Evolutionary conservation across 2,329 filamentous ascomycete genomes (phyloP).

Genomic region (Nakataea oryzae): DNA sequence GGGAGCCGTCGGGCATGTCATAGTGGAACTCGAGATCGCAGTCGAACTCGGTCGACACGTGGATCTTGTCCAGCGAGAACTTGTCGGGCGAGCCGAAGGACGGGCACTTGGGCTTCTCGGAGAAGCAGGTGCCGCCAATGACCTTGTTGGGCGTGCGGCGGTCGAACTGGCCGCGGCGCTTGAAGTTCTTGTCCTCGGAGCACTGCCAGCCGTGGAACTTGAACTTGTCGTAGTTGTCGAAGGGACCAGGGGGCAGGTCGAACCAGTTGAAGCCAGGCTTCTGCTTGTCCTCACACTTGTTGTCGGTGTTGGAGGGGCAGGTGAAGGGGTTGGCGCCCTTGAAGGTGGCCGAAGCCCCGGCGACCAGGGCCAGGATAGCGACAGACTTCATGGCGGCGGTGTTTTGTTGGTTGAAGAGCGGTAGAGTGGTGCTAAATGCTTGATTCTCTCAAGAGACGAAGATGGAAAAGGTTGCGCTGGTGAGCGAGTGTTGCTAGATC

Average conservation of each 20-base stretch:
- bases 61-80: constrained; percentile 69
- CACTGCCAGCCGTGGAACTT: constrained; percentile 65
- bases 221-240: constrained; percentile 62
- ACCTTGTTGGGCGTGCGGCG: constrained; percentile 47
- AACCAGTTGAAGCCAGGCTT: constrained; percentile 61
- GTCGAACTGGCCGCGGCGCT: constrained; percentile 46
- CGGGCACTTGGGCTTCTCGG: constrained; percentile 36
- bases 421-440: neutral
- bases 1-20: constrained; percentile 70
- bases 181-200: constrained; percentile 33
- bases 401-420: constrained; percentile 1
- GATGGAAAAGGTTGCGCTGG: constrained; percentile 4
- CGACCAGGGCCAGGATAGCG: constrained; percentile 37
- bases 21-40: constrained; percentile 79
- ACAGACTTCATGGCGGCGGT: constrained; percentile 39
- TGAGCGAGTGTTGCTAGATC: constrained; percentile 4
- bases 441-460: neutral
- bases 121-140: constrained; percentile 44
- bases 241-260: constrained; percentile 47
- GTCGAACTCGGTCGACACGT: constrained; percentile 65
- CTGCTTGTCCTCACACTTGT: constrained; percentile 66
- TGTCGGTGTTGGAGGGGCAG: constrained; percentile 63
- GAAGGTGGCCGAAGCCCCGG: constrained; percentile 35
- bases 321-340: constrained; percentile 39
- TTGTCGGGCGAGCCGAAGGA: constrained; percentile 46